phyloP scores from a whole-genome alignment of 305 asterid species.

The Euphrasia arctica region DNA sequence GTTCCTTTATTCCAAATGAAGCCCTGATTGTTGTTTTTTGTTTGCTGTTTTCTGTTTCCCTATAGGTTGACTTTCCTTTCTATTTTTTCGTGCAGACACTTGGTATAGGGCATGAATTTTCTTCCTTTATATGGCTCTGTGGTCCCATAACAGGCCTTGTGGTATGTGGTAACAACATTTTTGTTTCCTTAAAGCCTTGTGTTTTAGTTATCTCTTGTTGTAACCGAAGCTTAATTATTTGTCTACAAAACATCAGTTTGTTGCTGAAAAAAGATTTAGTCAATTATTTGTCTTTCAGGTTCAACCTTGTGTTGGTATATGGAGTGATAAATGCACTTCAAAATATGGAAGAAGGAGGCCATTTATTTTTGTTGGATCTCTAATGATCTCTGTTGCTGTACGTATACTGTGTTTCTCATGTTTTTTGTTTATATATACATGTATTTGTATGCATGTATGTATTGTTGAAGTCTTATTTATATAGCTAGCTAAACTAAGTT shows the following conservation, averaged over 20 bases:
- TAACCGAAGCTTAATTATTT: slow-evolving; percentile 16
- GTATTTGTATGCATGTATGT: neutral
- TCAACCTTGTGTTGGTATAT: slow-evolving; percentile 99
- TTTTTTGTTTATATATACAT: neutral
- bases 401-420: slow-evolving; percentile 36
- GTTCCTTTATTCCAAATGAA: no score
- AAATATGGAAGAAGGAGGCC: slow-evolving; percentile 98
- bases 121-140: slow-evolving; percentile 99
- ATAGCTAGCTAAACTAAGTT: slow-evolving; percentile 41
- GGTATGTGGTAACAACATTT: slow-evolving; percentile 47
- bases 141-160: slow-evolving; percentile 99
- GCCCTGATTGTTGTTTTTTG: neutral
- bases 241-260: neutral
- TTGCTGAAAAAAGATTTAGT: slow-evolving; percentile 22
- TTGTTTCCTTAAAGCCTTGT: slow-evolving; percentile 6
- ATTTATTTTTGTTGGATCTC: slow-evolving; percentile 83
- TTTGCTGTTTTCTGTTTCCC: slow-evolving; percentile 19
- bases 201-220: slow-evolving; percentile 19
- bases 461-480: slow-evolving; percentile 14
- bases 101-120: slow-evolving; percentile 93
- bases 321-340: slow-evolving; percentile 99
- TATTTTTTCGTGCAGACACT: slow-evolving; percentile 75
- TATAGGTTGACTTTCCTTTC: slow-evolving; percentile 26
- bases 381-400: slow-evolving; percentile 92
- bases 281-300: slow-evolving; percentile 51